These are phyloP conservation scores for Triglochin maritima DNA, from an alignment of 106 monocot species.

Conservation along the genomic window DNA sequence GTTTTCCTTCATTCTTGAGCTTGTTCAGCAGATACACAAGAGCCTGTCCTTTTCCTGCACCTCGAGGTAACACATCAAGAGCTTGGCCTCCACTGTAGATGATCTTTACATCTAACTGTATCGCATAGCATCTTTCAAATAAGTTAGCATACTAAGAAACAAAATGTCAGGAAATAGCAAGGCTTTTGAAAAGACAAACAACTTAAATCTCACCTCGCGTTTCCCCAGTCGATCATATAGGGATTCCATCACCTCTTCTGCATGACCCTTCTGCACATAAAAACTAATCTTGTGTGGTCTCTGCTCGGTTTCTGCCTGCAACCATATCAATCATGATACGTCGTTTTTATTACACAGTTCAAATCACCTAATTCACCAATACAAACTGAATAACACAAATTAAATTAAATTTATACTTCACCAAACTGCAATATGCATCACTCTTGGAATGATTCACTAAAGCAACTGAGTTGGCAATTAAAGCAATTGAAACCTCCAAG, in stretches of 20 bases:
- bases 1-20: conserved; percentile 38
- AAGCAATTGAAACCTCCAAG: too few relatives aligned
- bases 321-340: neutral
- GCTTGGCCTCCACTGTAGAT: conserved; percentile 75
- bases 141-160: neutral
- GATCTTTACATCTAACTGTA: conserved; percentile 85
- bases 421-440: too few relatives aligned
- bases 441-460: too few relatives aligned
- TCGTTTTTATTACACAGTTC: neutral
- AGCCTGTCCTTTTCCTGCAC: conserved; percentile 90
- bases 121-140: neutral
- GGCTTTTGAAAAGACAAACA: neutral
- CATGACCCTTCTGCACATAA: conserved; percentile 50
- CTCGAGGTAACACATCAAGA: conserved; percentile 76
- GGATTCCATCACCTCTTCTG: conserved; percentile 41
- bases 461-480: too few relatives aligned
- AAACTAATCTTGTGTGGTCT: conserved; percentile 91
- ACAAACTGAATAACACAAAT: neutral
- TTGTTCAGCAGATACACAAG: conserved; percentile 75
- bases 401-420: neutral
- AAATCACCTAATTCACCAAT: neutral
- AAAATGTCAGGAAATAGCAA: neutral
- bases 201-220: conserved; percentile 45
- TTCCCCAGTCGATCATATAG: conserved; percentile 30
- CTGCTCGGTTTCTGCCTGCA: conserved; percentile 69